phyloP scores from a whole-genome alignment of 2,329 filamentous ascomycete species.

The Akanthomyces uredinophilus region DNA sequence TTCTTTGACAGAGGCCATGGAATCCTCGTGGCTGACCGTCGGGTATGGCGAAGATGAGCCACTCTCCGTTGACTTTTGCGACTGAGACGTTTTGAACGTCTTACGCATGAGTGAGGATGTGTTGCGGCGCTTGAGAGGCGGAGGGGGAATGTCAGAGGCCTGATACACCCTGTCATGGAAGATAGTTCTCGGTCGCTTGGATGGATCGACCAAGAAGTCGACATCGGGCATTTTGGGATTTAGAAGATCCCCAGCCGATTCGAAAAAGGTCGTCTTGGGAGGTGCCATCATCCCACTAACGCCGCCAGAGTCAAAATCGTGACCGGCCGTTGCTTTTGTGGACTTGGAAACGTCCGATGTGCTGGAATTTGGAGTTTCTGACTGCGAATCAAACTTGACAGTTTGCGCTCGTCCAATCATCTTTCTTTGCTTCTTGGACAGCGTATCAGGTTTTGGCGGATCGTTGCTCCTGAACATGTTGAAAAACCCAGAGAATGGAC shows the following conservation, averaged over 20 bases:
- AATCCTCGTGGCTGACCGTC: constrained; percentile 37
- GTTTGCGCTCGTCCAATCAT: constrained; percentile 79
- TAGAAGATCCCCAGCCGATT: constrained; percentile 87
- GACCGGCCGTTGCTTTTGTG: constrained; percentile 44
- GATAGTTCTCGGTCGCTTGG: constrained; percentile 77
- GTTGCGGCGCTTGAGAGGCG: constrained; percentile 57
- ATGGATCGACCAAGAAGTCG: constrained; percentile 79
- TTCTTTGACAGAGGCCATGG: constrained; percentile 40
- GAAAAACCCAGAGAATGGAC: constrained; percentile 58
- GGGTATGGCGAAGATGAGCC: constrained; percentile 31
- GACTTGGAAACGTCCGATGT: constrained; percentile 18
- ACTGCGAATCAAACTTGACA: constrained; percentile 40
- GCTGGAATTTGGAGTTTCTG: constrained; percentile 17
- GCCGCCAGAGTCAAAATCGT: constrained; percentile 41
- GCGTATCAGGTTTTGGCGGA: constrained; percentile 41
- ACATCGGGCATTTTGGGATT: constrained; percentile 80
- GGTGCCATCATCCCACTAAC: constrained; percentile 58
- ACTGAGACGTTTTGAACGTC: constrained; percentile 21
- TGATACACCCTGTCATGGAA: constrained; percentile 97
- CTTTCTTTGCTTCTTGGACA: constrained; percentile 57
- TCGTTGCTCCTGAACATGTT: constrained; percentile 66
- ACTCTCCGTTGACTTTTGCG: constrained; percentile 24
- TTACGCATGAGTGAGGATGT: constrained; percentile 32
- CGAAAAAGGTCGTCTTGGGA: constrained; percentile 87
- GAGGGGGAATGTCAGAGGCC: constrained; percentile 83